Evolutionary conservation across 83 land plant genomes (phyloP), one percentile per base, ranked within the genome.

Genomic region (Thuja plicata): DNA sequence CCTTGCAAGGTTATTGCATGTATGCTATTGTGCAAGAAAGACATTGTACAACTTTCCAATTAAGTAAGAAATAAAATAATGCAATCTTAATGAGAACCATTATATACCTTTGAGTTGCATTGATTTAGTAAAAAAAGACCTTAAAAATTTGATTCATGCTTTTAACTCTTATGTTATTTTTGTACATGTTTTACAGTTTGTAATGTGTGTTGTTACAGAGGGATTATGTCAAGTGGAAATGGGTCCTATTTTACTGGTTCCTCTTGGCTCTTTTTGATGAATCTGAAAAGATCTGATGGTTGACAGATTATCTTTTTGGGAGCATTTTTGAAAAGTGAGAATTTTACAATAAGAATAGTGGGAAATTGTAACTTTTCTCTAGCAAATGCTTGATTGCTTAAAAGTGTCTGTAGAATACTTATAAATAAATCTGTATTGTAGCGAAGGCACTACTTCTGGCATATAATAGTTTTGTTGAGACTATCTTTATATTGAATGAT

Each of bases 221-320:
- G 86, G 99, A 97, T 90, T 97, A 97, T 92, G 97, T 97, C 48
- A 97, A 97, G 87, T 97, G 99, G 99, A 94, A 97, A 89, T 98
- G 99, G 34, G 91, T 96, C 27, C 94, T 97, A 13, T 97, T 97
- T 89, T 98, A 96, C 48, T 92, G 96, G 37, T 97, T 97, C 80
- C 95, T 97, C 45, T 80, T 97, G 48, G 93, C 94, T 70, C 92
- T 97, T 46, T 97, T 97, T 90, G 99, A 97, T 90, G 98, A 96
- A 40, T 97, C 99, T 60, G 96, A 93, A 85, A 94, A 96, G 90
- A 96, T 97, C 15, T 78, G 97, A 30, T 94, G 91, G 85, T 92
- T 97, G 86, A 98, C 99, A 78, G 94, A 95, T 88, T 97, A 91
- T 88, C 95, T 97, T 21, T 97, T 97, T 88, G 93, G 96, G 62